Evolutionary conservation across 345 rosid species (phyloP), one percentile per base, ranked within the genome.

Genomic region (Citrus glauca): DNA sequence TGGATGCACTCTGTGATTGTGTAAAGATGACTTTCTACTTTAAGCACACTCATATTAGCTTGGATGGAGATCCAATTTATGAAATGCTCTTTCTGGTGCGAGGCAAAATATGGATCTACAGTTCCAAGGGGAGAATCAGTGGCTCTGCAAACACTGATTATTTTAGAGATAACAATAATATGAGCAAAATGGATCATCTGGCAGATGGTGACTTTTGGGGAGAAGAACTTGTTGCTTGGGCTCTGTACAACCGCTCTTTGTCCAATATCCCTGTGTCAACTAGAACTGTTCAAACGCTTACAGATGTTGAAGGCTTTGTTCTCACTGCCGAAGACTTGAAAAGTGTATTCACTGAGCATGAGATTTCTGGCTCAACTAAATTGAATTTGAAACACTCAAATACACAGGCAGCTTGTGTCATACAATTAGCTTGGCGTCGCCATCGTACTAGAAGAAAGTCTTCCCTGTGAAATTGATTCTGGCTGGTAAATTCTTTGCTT

Each of bases 1-100:
- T 87, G 40, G 88, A 89, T 71, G 90, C 83, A 28, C 45, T 89
- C 84, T 89, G 90, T 27, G 91, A 89, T 68, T 79, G 86, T 35
- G 84, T 85, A 19, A 89, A 87, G 84, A 88, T 86, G 19, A 81
- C 74, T 9, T 86, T 85, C 16, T 89, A 84, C 83, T 84, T 85
- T 8, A 83, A 87, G 77, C 84, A 81, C 9, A 82, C 90, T 75
- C 84, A 79, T 66, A 74, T 87, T 3, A 77, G 82, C 42, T 82
- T 86, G 28, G 90, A 87, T 66, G 91, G 85, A 37, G 87, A 89
- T 42, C 88, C 88, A 1, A 87, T 87, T 13, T 87, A 89, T 7
- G 90, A 87, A 3, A 57, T 72, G 53, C 48, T 72, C 53, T 57
- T 72, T 22, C 13, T 55, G 63, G 32, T 72, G 42, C 48, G 22